Evolutionary conservation across 257 asterid species (phyloP).

Genomic region (Solanum virginianum): DNA sequence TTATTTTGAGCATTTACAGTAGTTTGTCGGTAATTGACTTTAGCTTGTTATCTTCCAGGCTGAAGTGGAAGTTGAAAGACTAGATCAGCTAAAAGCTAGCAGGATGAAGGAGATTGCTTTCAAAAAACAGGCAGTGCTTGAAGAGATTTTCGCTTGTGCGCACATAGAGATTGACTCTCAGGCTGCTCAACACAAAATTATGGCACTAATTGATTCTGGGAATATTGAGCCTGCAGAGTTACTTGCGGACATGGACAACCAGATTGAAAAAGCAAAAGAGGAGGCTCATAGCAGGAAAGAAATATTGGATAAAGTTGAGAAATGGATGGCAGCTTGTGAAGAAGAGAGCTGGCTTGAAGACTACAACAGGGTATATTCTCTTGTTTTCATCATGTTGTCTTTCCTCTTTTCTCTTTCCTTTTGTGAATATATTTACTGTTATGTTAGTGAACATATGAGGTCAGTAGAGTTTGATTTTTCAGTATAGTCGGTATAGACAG

Average conservation of each 20-base stretch:
- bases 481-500: not conserved
- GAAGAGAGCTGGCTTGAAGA: slow-evolving; percentile 99
- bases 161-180: slow-evolving; percentile 78
- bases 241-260: slow-evolving; percentile 84
- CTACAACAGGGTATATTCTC: slow-evolving; percentile 62
- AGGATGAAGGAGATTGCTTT: slow-evolving; percentile 93
- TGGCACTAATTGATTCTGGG: slow-evolving; percentile 77
- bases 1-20: not conserved
- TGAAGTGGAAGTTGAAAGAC: slow-evolving; percentile 91
- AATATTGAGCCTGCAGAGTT: slow-evolving; percentile 68
- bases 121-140: slow-evolving; percentile 84
- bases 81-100: slow-evolving; percentile 88
- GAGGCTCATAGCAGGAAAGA: slow-evolving; percentile 88
- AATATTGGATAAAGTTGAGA: slow-evolving; percentile 93
- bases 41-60: slow-evolving; percentile 32
- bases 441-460: not conserved
- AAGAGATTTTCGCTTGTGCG: slow-evolving; percentile 68
- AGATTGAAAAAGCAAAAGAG: slow-evolving; percentile 75
- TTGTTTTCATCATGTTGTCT: not conserved
- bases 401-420: not conserved
- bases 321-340: slow-evolving; percentile 95
- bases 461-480: not conserved
- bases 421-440: not conserved
- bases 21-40: not conserved
- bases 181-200: slow-evolving; percentile 63